Base-by-base conservation (phyloP, 257 asterid species). In the Plantago ovata region DNA sequence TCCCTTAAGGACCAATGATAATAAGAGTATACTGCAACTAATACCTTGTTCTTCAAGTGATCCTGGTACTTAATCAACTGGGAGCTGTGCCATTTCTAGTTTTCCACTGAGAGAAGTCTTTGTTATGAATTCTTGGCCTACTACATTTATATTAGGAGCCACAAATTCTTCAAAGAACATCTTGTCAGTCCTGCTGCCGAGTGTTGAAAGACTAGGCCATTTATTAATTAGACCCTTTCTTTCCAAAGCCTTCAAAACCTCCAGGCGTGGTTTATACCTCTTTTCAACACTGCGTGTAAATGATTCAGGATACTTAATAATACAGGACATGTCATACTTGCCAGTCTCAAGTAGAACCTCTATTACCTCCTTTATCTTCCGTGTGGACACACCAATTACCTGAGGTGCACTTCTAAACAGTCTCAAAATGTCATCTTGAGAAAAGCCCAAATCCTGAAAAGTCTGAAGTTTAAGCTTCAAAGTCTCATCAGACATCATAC, bases 361-460 rank as follows among this genome's bases (percentile, higher is more conserved):
- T n/a, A 10, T 44, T 7, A 71, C 59, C 32, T 41, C 16, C 71
- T 24, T 64, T 20, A 70, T 18, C 67, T 70, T 64, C 59, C 42
- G n/a, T 60, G 4, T 49, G 7, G 68, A 71, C 1, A 21, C 46
- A 36, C 60, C 10, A 11, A 60, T 45, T 22, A 47, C 76, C 19
- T 9, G 22, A 4, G 76, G 71, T 6, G 10, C 16, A 33, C 21
- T 39, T 42, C 50, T 60, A 15, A 71, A 65, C 54, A 56, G 58
- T 10, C 47, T 45, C 59, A 39, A 13, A 13, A 64, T 60, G 50
- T 60, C 74, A 36, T 40, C 54, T 24, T 68, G 46, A 2, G 68
- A 47, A 15, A 68, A 68, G 9, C 74, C 74, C 38, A 62, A 38
- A 4, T 52, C 47, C 6, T 61, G 39, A 4, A 69, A 57, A 20